A percentile compares a stretch with the other conserved stretches of the same genome.
Evolutionary conservation across 2,329 filamentous ascomycete genomes (phyloP).

Genomic region (Ceratocystis diversiconidia): DNA sequence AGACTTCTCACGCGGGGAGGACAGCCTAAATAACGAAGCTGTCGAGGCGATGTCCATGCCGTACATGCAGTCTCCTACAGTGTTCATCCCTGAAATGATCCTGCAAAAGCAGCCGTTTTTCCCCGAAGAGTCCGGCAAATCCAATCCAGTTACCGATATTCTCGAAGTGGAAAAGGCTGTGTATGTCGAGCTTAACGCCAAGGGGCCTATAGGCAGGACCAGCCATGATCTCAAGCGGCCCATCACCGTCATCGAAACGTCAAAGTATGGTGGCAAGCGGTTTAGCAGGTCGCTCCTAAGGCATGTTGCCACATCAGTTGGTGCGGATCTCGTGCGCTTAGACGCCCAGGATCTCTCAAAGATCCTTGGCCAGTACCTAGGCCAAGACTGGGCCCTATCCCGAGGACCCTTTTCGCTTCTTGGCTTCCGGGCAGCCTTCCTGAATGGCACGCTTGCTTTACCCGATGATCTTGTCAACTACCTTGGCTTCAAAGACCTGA

Average conservation of each 20-base stretch:
- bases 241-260: constrained; percentile 27
- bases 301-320: constrained; percentile 44
- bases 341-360: constrained; percentile 56
- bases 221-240: constrained; percentile 25
- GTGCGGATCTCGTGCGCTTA: constrained; percentile 53
- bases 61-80: constrained; percentile 21
- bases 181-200: constrained; percentile 17
- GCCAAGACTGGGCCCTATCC: constrained; percentile 40
- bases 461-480: constrained; percentile 23
- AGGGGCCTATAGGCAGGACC: constrained; percentile 9
- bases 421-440: constrained; percentile 41
- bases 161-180: constrained; percentile 19
- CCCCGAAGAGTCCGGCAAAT: constrained; percentile 16
- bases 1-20: constrained; percentile 14
- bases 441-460: constrained; percentile 36
- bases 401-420: constrained; percentile 38
- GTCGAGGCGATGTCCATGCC: constrained; percentile 15
- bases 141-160: constrained; percentile 14
- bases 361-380: constrained; percentile 55
- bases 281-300: constrained; percentile 41
- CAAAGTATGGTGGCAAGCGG: constrained; percentile 28
- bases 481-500: constrained; percentile 17
- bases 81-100: constrained; percentile 22
- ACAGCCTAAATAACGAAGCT: constrained; percentile 14
- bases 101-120: constrained; percentile 18